A percentile compares a stretch with the other conserved stretches of the same genome.
Conservation (phyloP, 2,329 filamentous ascomycete genomes). For the Anisogramma anomala region DNA sequence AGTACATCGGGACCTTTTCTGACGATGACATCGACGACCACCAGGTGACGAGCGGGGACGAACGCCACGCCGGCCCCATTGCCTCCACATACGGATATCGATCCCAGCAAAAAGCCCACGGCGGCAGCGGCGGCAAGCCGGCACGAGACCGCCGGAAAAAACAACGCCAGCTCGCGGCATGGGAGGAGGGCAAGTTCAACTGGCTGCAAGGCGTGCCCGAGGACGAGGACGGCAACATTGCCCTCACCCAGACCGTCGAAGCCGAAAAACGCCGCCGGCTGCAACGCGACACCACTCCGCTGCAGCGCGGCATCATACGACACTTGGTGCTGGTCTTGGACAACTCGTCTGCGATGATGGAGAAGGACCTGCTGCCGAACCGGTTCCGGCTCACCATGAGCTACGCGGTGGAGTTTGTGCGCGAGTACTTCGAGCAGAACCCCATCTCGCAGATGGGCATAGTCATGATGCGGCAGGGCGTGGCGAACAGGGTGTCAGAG, state of each 20-base stretch:
- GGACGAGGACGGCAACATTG: constrained; percentile 67
- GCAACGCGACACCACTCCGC: constrained; percentile 82
- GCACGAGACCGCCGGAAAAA: constrained; percentile 21
- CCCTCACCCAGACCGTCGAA: constrained; percentile 64
- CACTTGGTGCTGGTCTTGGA: constrained; percentile 86
- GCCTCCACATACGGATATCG: constrained; percentile 15
- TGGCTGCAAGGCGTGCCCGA: constrained; percentile 60
- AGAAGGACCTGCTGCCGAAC: constrained; percentile 88
- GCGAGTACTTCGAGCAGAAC: constrained; percentile 96
- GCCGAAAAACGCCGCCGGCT: constrained; percentile 72
- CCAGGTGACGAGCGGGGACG: constrained; percentile 29
- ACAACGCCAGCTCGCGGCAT: constrained; percentile 39
- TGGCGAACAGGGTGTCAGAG: constrained; percentile 76
- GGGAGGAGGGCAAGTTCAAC: constrained; percentile 55
- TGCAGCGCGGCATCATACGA: constrained; percentile 96
- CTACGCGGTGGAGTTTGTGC: constrained; percentile 77
- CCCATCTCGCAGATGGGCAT: constrained; percentile 93
- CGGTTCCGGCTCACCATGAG: constrained; percentile 72
- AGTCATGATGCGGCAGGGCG: constrained; percentile 83
- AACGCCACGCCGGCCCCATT: constrained; percentile 13
- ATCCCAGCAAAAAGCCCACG: constrained; percentile 13
- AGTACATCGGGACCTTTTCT: constrained; percentile 54
- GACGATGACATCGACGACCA: constrained; percentile 51
- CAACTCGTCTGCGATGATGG: constrained; percentile 83
- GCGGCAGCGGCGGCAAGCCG: constrained; percentile 15